A percentile compares a stretch with the other conserved stretches of the same genome.
These are phyloP conservation scores for Boletus vermiculosoides DNA, from an alignment of 768 basidiomycete genomes.

Conservation along the genomic window DNA sequence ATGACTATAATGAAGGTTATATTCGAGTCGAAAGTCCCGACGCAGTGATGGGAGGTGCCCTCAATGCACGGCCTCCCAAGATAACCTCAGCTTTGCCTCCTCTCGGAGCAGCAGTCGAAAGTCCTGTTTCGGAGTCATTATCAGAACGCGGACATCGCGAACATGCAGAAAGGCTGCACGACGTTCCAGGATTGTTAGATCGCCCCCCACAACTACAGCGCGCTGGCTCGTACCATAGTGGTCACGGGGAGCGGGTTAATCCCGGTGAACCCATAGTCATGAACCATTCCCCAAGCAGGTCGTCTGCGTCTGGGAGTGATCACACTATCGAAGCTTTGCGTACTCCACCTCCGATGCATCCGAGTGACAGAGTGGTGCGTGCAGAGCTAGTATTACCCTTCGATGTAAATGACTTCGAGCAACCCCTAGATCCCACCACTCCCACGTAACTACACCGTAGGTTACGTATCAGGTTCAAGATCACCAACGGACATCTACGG, in stretches of 20 bases:
- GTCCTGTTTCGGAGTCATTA: conserved; percentile 18
- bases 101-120: conserved; percentile 20
- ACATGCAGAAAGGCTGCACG: conserved; percentile 17
- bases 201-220: conserved; percentile 20
- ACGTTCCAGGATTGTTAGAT: conserved; percentile 24
- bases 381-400: neutral
- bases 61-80: conserved; percentile 33
- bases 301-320: conserved; percentile 27
- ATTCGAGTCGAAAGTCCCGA: conserved; percentile 33
- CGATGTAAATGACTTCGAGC: neutral
- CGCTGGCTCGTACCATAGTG: conserved; percentile 22
- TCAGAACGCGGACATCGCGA: conserved; percentile 27
- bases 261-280: conserved; percentile 25
- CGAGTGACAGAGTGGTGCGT: conserved; percentile 29
- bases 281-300: conserved; percentile 18
- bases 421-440: conserved; percentile 29
- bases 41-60: conserved; percentile 32
- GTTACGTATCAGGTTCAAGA: conserved; percentile 17
- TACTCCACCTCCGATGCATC: conserved; percentile 22
- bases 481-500: conserved; percentile 33
- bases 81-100: conserved; percentile 21
- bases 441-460: conserved; percentile 23
- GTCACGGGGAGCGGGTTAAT: conserved; percentile 15
- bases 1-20: conserved; percentile 33
- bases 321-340: conserved; percentile 31